A percentile compares a stretch with the other conserved stretches of the same genome.
Evolutionary conservation across 2,329 filamentous ascomycete genomes (phyloP).

Genomic region (Colletotrichum endophyticum): DNA sequence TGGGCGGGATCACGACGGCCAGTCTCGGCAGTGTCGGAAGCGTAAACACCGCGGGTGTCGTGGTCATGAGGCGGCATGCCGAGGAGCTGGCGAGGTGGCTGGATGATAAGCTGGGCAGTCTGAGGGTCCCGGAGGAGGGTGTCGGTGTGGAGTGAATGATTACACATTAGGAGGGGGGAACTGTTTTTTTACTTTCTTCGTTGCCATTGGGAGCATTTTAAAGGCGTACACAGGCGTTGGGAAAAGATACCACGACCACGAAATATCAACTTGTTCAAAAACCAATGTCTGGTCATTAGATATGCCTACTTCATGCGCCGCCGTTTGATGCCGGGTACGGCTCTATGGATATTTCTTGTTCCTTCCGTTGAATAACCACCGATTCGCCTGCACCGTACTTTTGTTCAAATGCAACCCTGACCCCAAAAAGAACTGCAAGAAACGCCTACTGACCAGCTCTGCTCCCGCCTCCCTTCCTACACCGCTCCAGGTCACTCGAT

Average conservation of each 20-base stretch:
- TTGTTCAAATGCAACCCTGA: background rate
- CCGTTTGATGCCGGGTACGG: background rate
- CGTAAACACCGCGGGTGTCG: constrained; percentile 48
- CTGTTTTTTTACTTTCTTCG: background rate
- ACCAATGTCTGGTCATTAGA: background rate
- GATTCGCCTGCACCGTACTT: background rate
- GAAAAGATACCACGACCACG: constrained; percentile 20
- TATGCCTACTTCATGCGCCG: background rate
- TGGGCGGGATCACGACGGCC: constrained; percentile 48
- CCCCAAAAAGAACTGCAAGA: background rate
- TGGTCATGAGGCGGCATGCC: constrained; percentile 59
- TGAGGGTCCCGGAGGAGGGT: constrained; percentile 59
- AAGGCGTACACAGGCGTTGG: constrained; percentile 14
- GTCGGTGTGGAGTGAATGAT: constrained; percentile 37
- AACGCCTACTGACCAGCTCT: background rate
- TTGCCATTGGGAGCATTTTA: background rate
- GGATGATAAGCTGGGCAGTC: constrained; percentile 61
- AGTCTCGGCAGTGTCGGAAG: constrained; percentile 42
- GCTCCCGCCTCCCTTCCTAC: background rate
- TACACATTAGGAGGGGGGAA: background rate
- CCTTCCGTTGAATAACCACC: background rate
- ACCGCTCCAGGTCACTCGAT: constrained; percentile 67
- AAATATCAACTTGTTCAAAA: background rate
- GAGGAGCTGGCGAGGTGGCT: constrained; percentile 65
- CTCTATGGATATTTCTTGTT: constrained; percentile 11